A percentile compares a stretch with the other conserved stretches of the same genome.
Evolutionary conservation across 495 filamentous ascomycete species (phyloP).

Genomic region (Wilcoxina mikolae): DNA sequence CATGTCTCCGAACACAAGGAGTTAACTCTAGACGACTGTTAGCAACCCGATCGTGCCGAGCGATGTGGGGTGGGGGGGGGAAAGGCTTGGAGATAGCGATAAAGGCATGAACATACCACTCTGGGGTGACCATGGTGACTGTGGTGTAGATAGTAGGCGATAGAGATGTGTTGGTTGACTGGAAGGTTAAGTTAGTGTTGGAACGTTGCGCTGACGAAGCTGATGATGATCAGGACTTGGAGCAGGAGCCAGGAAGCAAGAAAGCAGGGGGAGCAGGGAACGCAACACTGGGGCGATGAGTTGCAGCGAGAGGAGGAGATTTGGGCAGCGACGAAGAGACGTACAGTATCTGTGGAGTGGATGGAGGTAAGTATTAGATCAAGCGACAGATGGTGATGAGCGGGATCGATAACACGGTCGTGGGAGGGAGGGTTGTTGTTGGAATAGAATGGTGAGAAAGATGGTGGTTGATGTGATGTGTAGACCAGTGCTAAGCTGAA

Average conservation of each 20-base stretch:
- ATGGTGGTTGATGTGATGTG: too few species aligned
- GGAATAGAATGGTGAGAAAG: too few species aligned
- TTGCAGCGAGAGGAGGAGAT: neutral
- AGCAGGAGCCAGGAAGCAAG: neutral
- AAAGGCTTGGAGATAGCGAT: neutral
- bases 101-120: slow-evolving; percentile 6
- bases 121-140: slow-evolving; percentile 11
- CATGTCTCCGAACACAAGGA: slow-evolving; percentile 7
- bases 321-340: neutral
- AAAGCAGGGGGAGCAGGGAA: neutral
- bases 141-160: neutral
- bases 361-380: neutral
- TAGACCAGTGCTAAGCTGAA: too few species aligned
- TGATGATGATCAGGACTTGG: neutral
- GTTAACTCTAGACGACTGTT: slow-evolving; percentile 1
- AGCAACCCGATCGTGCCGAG: neutral
- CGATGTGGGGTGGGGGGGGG: neutral
- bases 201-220: neutral
- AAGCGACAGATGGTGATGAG: neutral
- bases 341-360: neutral
- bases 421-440: too few species aligned
- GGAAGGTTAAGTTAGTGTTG: neutral
- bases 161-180: neutral
- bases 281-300: neutral
- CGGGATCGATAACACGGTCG: neutral